Percentiles rank a stretch among this genome's conserved stretches.
phyloP scores from a whole-genome alignment of 1,139 yeast species.

The Hemisphaericaspora xylanilytica region DNA sequence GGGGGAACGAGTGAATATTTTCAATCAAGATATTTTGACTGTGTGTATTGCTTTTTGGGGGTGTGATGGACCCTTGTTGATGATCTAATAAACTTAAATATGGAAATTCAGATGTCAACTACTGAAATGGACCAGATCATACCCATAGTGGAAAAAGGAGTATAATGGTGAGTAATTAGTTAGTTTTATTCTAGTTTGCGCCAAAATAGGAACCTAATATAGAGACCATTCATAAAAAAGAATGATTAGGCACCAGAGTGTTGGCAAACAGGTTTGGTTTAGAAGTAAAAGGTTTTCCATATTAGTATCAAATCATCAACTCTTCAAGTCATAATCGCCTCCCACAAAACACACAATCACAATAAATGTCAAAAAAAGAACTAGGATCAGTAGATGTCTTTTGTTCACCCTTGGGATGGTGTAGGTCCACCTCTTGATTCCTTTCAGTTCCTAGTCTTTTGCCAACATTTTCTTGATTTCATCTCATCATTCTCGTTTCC shows the following conservation, averaged over 20 bases:
- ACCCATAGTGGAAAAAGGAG: slow-evolving; percentile 32
- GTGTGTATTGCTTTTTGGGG: neutral
- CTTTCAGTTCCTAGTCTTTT: too few species aligned
- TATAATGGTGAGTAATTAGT: slow-evolving; percentile 76
- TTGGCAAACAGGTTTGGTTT: slow-evolving; percentile 61
- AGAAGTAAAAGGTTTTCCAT: neutral
- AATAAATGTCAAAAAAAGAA: too few species aligned
- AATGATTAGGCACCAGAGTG: slow-evolving; percentile 86
- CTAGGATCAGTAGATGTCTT: too few species aligned
- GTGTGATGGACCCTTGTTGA: neutral
- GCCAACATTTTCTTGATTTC: neutral
- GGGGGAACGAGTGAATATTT: too few species aligned
- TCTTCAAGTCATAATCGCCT: too few species aligned
- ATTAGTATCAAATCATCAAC: too few species aligned
- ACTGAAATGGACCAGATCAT: slow-evolving; percentile 66
- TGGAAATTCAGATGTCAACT: slow-evolving; percentile 37
- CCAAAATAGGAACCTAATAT: slow-evolving; percentile 92
- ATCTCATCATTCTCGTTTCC: neutral
- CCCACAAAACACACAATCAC: slow-evolving; percentile 4
- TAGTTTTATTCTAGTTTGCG: slow-evolving; percentile 77
- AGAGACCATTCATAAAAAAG: slow-evolving; percentile 23
- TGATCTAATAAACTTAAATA: too few species aligned
- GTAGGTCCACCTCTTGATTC: too few species aligned
- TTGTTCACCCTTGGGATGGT: too few species aligned
- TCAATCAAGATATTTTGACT: too few species aligned